Base-by-base conservation (phyloP, 2,329 filamentous ascomycete genomes). In the Botrytis aclada region DNA sequence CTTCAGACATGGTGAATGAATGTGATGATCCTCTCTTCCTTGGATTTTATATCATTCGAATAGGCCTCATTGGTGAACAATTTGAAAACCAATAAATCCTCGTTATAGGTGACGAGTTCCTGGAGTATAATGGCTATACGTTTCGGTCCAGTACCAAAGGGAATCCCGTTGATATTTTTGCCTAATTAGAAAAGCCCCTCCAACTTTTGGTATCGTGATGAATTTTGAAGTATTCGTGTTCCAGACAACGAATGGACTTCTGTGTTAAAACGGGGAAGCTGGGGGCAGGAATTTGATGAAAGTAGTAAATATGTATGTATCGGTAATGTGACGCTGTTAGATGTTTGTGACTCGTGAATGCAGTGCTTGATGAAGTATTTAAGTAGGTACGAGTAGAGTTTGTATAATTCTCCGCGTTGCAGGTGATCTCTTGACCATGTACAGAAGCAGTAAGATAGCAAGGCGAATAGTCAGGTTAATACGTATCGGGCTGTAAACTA, bases 1-100 rank as follows among this genome's bases (percentile, higher is more conserved):
- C 77, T 72, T 79, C 78, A n/a, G 76, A 70, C 77, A 79, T 79
- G 41, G 29, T 74, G 67, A 39, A 22, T 41, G 34, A 56, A 41
- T 62, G 10, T 20, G 34, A 39, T 39, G 34, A 41, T 29, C 22
- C 34, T 4, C 37, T n/a, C 22, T 62, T 39, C 37, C 39, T 47
- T 41, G 22, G n/a, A 32, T 16, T n/a, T 41, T 62, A 39, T 41
- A 10, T 41, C 9, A 39, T 61, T 61, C 56, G 56, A 60, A 29
- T 37, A 22, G 20, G 20, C 32, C 29, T 61, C 34, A 62, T 62
- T 62, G 37, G 25, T 41, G 34, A 62, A 62, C 14, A 32, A 8
- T 20, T 18, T 29, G 29, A 39, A 29, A 54, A 29, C 32, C 29
- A 66, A 10, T 34, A 22, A 34, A 10, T 12, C 12, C 25, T 65